Base-by-base conservation (phyloP, 2,329 filamentous ascomycete species). In the Tothia fuscella region DNA sequence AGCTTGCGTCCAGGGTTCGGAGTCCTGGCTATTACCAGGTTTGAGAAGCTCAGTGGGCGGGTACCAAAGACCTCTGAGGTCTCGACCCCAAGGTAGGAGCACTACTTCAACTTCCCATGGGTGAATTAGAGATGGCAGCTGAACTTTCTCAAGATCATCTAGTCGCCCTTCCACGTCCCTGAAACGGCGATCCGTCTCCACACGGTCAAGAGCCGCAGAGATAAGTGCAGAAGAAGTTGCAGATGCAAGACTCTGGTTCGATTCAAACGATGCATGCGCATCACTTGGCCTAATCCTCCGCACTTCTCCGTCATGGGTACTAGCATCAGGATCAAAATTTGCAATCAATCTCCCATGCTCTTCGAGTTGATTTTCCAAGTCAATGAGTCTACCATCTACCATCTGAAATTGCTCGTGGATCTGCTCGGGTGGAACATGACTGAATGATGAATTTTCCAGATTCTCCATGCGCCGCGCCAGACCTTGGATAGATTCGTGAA, bases 31-130 rank as follows among this genome's bases (percentile, higher is more conserved):
- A 16, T 22, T 33, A 17, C 14, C 25, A 21, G 36, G 21, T 22
- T 29, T 40, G 9, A 30, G 13, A 5, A 37, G 26, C 13, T 62
- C 65, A 36, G 57, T 56, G 6, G 60, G 53, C 6, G 64, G 60
- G 41, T 65, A 69, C 71, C 71, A 75, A 17, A 74, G 63, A 2
- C 71, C 71, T 46, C 60, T 63, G 17, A 75, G 53, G n/a, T 66
- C 57, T 31, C 63, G 58, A 4, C 71, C 71, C 56, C 84, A 89
- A 1, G 83, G 83, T 6, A 88, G 57, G 44, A 87, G 76, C 1
- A 88, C 76, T 4, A 88, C 78, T 53, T 88, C 82, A 2, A 89
- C 64, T 48, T 82, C 74, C 80, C 82, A 87, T 0, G 82, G 80
- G 30, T 73, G 67, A 31, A 62, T 59, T 21, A 66, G 65, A 0